These are phyloP conservation scores for Fusarium udum DNA, from an alignment of 2,329 filamentous ascomycete species.

Conservation along the genomic window DNA sequence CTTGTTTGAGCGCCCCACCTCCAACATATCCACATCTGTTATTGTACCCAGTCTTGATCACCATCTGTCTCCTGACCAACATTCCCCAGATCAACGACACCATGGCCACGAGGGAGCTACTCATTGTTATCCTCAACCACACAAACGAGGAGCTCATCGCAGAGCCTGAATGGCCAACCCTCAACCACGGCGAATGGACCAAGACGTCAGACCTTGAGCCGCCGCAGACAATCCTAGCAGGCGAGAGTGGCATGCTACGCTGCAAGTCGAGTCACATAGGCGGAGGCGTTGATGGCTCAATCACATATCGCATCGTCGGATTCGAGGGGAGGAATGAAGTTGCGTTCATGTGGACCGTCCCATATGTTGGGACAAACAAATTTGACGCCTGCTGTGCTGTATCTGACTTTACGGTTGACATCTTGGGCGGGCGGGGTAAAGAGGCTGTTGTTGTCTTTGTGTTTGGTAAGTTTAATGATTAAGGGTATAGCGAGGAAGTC, in stretches of 20 bases:
- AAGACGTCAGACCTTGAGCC: background rate
- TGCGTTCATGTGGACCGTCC: slow-evolving; percentile 1
- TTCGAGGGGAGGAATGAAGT: background rate
- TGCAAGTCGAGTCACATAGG: background rate
- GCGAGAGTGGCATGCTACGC: background rate
- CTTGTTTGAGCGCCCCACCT: background rate
- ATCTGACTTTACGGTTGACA: background rate
- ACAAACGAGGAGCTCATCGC: background rate
- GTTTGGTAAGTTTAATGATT: background rate
- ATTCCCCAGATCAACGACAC: rapidly evolving
- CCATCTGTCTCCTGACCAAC: rapidly evolving
- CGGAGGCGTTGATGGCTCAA: background rate
- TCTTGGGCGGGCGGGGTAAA: background rate
- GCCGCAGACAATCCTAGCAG: background rate
- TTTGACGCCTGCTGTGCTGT: background rate
- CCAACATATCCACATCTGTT: background rate
- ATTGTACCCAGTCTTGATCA: too few species aligned
- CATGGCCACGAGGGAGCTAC: background rate
- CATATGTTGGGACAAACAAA: slow-evolving; percentile 6
- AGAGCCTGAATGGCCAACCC: background rate
- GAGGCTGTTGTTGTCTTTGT: slow-evolving; percentile 15
- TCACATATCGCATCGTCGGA: background rate
- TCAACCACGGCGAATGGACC: background rate
- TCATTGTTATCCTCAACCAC: background rate
- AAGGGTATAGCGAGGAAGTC: rapidly evolving